Conservation (phyloP, 306 rosid genomes). For the Cicer judaicum region DNA sequence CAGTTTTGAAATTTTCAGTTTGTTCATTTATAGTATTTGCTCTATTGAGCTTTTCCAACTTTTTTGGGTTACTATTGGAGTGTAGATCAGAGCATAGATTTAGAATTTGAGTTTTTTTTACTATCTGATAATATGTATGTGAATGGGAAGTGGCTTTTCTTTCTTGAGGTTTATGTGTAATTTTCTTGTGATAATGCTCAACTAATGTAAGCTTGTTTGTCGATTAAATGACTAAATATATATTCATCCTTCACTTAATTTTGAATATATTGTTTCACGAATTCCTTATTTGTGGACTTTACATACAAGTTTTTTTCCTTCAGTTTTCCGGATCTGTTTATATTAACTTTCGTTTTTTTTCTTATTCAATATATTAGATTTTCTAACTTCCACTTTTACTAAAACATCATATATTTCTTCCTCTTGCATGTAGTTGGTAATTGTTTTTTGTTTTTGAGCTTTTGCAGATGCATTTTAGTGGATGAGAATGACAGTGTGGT, state of each 20-base stretch:
- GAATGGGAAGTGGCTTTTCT: background rate
- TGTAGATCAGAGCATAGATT: constrained; percentile 13
- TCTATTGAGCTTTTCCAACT: background rate
- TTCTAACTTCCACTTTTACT: too few relatives aligned
- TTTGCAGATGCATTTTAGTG: too few relatives aligned
- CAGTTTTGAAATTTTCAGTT: constrained; percentile 10
- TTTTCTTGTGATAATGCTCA: constrained; percentile 11
- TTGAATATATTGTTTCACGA: background rate
- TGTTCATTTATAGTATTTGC: background rate
- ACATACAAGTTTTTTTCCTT: too few relatives aligned
- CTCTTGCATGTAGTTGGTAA: too few relatives aligned
- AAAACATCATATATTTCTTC: too few relatives aligned
- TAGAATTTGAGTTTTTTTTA: background rate
- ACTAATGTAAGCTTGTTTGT: background rate
- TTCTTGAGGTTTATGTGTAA: constrained; percentile 12
- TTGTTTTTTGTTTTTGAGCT: too few relatives aligned
- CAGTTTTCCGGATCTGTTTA: too few relatives aligned
- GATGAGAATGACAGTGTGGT: too few relatives aligned
- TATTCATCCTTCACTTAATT: background rate
- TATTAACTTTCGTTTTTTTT: too few relatives aligned
- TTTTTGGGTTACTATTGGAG: constrained; percentile 18
- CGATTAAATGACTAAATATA: background rate
- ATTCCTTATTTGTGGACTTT: too few relatives aligned
- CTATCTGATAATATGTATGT: background rate
- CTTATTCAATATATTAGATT: too few relatives aligned